A percentile compares a stretch with the other conserved stretches of the same genome.
These are phyloP conservation scores for Alloteropsis semialata DNA, from an alignment of 176 grass and related monocot genomes.

Conservation along the genomic window DNA sequence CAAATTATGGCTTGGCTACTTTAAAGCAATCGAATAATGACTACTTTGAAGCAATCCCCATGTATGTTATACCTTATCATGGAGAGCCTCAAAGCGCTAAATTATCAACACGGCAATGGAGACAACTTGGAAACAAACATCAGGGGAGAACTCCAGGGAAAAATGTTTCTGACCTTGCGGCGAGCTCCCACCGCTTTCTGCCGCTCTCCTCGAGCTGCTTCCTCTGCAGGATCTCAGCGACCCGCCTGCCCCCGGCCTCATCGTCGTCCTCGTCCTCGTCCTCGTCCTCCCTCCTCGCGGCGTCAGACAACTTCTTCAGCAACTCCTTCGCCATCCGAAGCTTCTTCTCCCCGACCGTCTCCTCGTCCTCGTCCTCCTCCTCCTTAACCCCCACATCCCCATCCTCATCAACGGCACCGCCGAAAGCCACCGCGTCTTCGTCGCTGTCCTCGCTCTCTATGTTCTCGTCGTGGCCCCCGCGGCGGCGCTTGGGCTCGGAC, in stretches of 20 bases:
- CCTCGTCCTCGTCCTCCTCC: constrained; percentile 47
- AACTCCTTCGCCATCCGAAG: constrained; percentile 69
- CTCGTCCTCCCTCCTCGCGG: constrained; percentile 45
- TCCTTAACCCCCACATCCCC: constrained; percentile 30
- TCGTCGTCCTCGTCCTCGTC: constrained; percentile 45
- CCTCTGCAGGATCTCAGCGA: constrained; percentile 66
- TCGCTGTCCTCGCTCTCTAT: constrained; percentile 72
- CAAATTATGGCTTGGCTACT: background rate
- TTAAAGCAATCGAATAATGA: background rate
- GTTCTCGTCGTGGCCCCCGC: constrained; percentile 44
- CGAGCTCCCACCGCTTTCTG: constrained; percentile 50
- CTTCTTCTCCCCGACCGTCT: constrained; percentile 78
- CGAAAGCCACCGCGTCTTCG: constrained; percentile 23
- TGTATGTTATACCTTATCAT: background rate
- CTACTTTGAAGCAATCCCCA: background rate
- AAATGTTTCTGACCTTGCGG: constrained; percentile 45
- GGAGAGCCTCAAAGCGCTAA: background rate
- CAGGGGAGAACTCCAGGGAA: background rate
- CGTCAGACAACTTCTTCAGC: constrained; percentile 47
- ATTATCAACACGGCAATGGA: background rate
- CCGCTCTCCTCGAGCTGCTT: constrained; percentile 81
- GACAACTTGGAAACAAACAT: background rate
- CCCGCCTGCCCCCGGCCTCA: constrained; percentile 33
- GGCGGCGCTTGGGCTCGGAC: constrained; percentile 53
- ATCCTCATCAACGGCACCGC: constrained; percentile 3